These are phyloP conservation scores for Pterocarpus macrocarpus DNA, from an alignment of 306 rosid species.

Conservation along the genomic window DNA sequence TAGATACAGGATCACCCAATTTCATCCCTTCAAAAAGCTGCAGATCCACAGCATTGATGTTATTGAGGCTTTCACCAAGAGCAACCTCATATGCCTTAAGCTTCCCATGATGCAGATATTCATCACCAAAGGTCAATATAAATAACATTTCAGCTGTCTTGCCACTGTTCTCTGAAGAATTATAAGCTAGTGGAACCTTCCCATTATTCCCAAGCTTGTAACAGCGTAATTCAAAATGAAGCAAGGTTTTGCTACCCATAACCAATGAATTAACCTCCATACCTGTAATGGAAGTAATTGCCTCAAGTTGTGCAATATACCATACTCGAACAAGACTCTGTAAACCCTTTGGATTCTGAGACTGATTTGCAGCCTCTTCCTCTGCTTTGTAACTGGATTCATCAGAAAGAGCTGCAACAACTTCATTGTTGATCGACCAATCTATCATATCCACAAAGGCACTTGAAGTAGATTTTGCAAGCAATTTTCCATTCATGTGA, in stretches of 20 bases:
- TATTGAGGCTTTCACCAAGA: constrained; percentile 59
- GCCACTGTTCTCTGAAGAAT: constrained; percentile 55
- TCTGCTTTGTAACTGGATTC: constrained; percentile 63
- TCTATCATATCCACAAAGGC: constrained; percentile 59
- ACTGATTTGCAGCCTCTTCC: constrained; percentile 55
- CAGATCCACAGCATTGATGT: constrained; percentile 51
- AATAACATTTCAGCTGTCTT: constrained; percentile 64
- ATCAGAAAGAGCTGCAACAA: constrained; percentile 60
- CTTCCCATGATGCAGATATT: constrained; percentile 57
- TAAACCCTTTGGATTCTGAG: constrained; percentile 62
- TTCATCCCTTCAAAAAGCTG: constrained; percentile 62
- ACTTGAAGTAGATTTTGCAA: constrained; percentile 56
- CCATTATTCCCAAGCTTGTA: constrained; percentile 53
- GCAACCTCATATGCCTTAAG: constrained; percentile 65
- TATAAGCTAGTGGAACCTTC: constrained; percentile 53
- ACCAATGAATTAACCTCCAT: constrained; percentile 67
- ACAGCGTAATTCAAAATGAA: constrained; percentile 74
- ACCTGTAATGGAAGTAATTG: constrained; percentile 68
- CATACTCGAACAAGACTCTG: constrained; percentile 70
- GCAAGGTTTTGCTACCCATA: constrained; percentile 71
- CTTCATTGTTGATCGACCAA: constrained; percentile 68
- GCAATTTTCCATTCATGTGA: constrained; percentile 57
- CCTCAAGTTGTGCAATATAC: constrained; percentile 78
- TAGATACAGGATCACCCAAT: constrained; percentile 69
- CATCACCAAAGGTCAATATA: constrained; percentile 65